These are phyloP conservation scores for Fusarium sp. DNA, from an alignment of 2,329 filamentous ascomycete species.

Conservation along the genomic window DNA sequence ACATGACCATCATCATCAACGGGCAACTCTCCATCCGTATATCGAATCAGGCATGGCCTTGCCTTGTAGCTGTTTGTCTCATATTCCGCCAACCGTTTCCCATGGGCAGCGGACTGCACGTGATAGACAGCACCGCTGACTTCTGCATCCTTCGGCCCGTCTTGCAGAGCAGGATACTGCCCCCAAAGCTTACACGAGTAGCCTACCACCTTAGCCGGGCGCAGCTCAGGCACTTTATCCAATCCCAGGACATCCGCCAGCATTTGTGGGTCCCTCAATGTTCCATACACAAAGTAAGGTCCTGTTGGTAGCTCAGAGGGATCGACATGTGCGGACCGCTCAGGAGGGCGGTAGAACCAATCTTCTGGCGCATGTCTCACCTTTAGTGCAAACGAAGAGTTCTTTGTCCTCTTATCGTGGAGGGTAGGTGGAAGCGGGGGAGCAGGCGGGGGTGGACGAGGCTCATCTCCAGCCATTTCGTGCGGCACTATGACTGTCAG, in stretches of 20 bases:
- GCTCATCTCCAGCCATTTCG: background rate
- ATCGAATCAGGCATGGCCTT: background rate
- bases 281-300: conserved; percentile 15
- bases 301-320: background rate
- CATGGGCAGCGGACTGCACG: background rate
- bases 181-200: conserved; percentile 8
- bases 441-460: background rate
- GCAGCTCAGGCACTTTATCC: background rate
- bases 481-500: background rate
- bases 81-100: conserved; percentile 1
- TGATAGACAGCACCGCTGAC: background rate
- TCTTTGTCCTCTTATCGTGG: fast-evolving
- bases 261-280: conserved; percentile 4
- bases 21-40: background rate
- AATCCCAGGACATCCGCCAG: background rate
- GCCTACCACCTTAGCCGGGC: background rate
- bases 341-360: background rate
- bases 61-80: background rate
- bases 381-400: fast-evolving
- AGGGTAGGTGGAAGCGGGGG: background rate
- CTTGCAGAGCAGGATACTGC: conserved; percentile 1
- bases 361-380: background rate
- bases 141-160: background rate
- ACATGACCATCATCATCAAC: background rate
- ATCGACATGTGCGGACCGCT: background rate